Evolutionary conservation across 108 stramenopile species (phyloP).

Genomic region (Cafeteria roenbergensis): DNA sequence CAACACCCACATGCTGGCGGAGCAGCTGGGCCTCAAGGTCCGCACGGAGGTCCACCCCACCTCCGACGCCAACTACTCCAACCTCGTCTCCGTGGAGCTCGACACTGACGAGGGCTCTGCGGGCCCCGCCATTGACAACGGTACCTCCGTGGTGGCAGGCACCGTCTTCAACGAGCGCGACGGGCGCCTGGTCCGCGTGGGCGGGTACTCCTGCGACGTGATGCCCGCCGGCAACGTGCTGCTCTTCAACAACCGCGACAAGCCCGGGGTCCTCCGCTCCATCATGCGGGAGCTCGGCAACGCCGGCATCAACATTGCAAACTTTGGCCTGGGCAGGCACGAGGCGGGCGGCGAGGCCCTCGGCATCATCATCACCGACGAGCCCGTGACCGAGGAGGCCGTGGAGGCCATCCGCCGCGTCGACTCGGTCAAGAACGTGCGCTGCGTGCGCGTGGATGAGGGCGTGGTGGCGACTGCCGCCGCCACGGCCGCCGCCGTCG

Average conservation of each 20-base stretch:
- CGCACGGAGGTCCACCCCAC: constrained; percentile 39
- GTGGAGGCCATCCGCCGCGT: constrained; percentile 23
- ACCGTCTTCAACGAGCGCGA: neutral
- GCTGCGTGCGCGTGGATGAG: neutral
- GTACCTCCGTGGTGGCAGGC: constrained; percentile 10
- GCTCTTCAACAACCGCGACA: constrained; percentile 45
- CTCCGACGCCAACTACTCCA: constrained; percentile 31
- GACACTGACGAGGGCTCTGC: constrained; percentile 37
- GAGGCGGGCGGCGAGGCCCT: constrained; percentile 29
- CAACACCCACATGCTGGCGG: neutral
- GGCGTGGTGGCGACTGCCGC: neutral
- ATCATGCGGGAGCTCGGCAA: constrained; percentile 21
- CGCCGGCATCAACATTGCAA: constrained; percentile 39
- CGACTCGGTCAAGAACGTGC: constrained; percentile 29
- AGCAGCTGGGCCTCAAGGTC: constrained; percentile 18
- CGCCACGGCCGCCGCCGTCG: neutral
- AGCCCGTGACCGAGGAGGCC: constrained; percentile 14
- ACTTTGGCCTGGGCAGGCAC: constrained; percentile 37
- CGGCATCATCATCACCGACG: constrained; percentile 34
- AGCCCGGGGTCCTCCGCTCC: constrained; percentile 34
- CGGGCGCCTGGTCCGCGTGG: constrained; percentile 25
- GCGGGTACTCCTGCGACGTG: constrained; percentile 31
- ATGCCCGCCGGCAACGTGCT: constrained; percentile 31
- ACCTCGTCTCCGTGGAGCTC: constrained; percentile 36
- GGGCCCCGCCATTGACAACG: constrained; percentile 21